Evolutionary conservation across 1,284 basidiomycete genomes (phyloP).

Genomic region (Chondrostereum purpureum): DNA sequence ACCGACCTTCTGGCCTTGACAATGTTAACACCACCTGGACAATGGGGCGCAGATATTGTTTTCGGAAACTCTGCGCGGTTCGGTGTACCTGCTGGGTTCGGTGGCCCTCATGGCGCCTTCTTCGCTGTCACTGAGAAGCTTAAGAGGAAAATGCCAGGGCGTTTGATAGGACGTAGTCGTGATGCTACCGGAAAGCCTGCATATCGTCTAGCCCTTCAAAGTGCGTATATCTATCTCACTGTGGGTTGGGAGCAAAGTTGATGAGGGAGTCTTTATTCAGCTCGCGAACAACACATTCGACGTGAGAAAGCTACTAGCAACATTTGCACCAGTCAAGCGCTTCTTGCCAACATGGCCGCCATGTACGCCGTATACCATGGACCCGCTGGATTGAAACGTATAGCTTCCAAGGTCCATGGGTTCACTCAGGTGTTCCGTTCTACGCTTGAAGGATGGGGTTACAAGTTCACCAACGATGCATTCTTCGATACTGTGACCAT

Average conservation of each 20-base stretch:
- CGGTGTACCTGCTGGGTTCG: constrained; percentile 87
- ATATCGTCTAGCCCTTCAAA: constrained; percentile 91
- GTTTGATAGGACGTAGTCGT: constrained; percentile 87
- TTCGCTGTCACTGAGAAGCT: constrained; percentile 91
- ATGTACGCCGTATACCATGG: constrained; percentile 99
- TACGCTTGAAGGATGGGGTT: constrained; percentile 70
- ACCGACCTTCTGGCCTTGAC: constrained; percentile 92
- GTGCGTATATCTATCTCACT: constrained; percentile 51
- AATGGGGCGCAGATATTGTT: constrained; percentile 98
- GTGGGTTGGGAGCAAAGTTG: constrained; percentile 8
- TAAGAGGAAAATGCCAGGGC: constrained; percentile 96
- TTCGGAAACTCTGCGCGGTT: constrained; percentile 94
- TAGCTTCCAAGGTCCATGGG: constrained; percentile 88
- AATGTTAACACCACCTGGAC: constrained; percentile 91
- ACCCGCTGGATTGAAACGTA: constrained; percentile 78
- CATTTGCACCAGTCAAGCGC: constrained; percentile 89
- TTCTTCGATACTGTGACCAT: constrained; percentile 95
- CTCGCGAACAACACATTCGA: constrained; percentile 94
- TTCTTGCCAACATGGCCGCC: constrained; percentile 94
- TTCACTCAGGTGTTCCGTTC: constrained; percentile 78
- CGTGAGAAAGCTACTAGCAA: constrained; percentile 95
- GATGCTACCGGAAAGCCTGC: constrained; percentile 83
- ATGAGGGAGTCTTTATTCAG: no score
- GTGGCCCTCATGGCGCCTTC: constrained; percentile 92
- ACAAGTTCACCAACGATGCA: constrained; percentile 51